Percentiles rank a stretch among this genome's conserved stretches.
Evolutionary conservation across 441 rosid species (phyloP).

Genomic region (Aleurites moluccanus): DNA sequence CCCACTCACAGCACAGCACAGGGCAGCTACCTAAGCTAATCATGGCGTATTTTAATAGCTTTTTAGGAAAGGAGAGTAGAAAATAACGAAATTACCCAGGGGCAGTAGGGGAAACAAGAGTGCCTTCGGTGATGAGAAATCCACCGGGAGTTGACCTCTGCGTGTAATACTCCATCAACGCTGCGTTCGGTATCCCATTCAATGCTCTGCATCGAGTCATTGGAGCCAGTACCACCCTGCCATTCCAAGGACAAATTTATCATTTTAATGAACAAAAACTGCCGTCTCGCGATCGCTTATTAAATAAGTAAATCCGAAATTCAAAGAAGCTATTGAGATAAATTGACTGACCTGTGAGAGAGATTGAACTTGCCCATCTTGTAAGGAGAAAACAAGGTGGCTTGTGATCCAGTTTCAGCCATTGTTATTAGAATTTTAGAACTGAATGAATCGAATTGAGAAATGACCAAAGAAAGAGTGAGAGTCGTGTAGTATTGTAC

Average conservation of each 20-base stretch:
- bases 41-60: no score
- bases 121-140: constrained; percentile 80
- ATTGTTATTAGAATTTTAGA: background rate
- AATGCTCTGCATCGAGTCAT: constrained; percentile 89
- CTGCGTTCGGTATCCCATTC: constrained; percentile 62
- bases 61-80: no score
- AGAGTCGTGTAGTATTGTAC: background rate
- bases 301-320: background rate
- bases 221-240: constrained; percentile 89
- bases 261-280: no score
- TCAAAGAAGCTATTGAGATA: background rate
- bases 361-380: constrained; percentile 71
- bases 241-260: constrained; percentile 8
- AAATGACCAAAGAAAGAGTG: no score
- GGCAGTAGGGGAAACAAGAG: constrained; percentile 54
- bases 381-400: constrained; percentile 53
- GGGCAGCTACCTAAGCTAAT: background rate
- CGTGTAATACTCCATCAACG: constrained; percentile 59
- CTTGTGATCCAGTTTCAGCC: constrained; percentile 24
- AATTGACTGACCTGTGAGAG: constrained; percentile 58
- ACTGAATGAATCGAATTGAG: background rate
- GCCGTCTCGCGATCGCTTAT: background rate
- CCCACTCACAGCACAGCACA: background rate
- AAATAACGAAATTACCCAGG: constrained; percentile 58
- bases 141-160: constrained; percentile 85